Percentiles rank a stretch among this genome's conserved stretches.
Evolutionary conservation across 108 stramenopile genomes (phyloP).

Genomic region (Epipyxis sp.): DNA sequence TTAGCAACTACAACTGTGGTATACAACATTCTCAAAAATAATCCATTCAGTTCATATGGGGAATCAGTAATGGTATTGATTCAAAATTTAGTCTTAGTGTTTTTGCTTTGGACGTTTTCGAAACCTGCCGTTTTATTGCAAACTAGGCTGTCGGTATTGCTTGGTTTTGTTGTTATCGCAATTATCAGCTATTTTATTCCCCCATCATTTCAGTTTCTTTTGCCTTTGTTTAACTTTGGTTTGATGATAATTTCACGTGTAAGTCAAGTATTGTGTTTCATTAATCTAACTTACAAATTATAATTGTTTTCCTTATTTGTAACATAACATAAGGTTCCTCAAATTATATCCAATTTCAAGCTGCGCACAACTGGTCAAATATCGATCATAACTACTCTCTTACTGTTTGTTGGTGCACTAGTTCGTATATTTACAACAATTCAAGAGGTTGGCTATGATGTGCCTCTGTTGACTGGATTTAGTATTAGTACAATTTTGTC

Average conservation of each 20-base stretch:
- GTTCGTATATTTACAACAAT: slow-evolving; percentile 40
- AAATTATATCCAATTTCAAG: slow-evolving; percentile 42
- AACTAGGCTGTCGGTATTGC: not conserved
- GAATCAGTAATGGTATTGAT: slow-evolving; percentile 40
- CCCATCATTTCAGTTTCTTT: slow-evolving; percentile 16
- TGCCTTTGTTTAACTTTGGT: slow-evolving; percentile 30
- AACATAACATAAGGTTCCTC: too few species aligned
- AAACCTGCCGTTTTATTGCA: not conserved
- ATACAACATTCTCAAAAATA: slow-evolving; percentile 36
- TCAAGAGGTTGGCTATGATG: slow-evolving; percentile 21
- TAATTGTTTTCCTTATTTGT: too few species aligned
- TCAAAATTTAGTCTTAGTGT: slow-evolving; percentile 43
- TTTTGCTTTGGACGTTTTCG: slow-evolving; percentile 37
- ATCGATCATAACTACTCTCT: slow-evolving; percentile 35
- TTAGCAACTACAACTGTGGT: slow-evolving; percentile 38
- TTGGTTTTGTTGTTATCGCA: slow-evolving; percentile 21
- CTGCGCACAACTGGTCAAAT: slow-evolving; percentile 46
- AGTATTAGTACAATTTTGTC: not conserved
- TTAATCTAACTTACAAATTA: too few species aligned
- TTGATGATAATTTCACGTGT: slow-evolving; percentile 35
- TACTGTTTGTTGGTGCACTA: slow-evolving; percentile 36
- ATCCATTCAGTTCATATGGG: slow-evolving; percentile 41
- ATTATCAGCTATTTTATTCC: not conserved
- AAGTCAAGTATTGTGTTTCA: too few species aligned
- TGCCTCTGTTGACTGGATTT: not conserved